Evolutionary conservation across 352 stramenopile genomes (phyloP).

Genomic region (Lagenidium sp.): DNA sequence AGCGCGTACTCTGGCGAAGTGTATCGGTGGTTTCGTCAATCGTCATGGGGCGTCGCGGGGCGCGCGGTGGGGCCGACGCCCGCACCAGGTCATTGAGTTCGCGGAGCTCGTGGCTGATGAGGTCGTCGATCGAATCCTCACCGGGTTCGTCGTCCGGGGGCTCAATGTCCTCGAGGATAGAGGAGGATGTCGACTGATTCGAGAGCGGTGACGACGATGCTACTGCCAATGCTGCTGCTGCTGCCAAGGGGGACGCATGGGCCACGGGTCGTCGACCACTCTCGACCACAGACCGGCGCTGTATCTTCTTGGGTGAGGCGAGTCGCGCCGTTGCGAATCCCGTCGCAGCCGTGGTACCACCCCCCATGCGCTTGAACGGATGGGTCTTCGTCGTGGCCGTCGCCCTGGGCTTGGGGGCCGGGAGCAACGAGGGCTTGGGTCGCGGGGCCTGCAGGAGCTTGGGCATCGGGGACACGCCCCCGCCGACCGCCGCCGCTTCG

Average conservation of each 20-base stretch:
- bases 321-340: background rate
- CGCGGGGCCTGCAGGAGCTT: constrained; percentile 29
- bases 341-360: background rate
- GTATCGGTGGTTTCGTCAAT: constrained; percentile 18
- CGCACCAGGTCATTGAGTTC: constrained; percentile 30
- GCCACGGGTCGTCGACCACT: no score
- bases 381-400: background rate
- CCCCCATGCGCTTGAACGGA: no score
- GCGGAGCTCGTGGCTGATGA: constrained; percentile 33
- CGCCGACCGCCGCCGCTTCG: no score
- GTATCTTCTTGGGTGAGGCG: background rate
- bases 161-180: no score
- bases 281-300: background rate
- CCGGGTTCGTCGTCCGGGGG: background rate
- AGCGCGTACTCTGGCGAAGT: constrained; percentile 26
- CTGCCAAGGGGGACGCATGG: no score
- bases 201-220: constrained; percentile 5
- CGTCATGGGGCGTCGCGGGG: constrained; percentile 9
- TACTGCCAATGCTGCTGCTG: no score
- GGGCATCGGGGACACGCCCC: constrained; percentile 34
- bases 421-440: constrained; percentile 27
- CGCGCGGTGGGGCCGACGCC: constrained; percentile 3
- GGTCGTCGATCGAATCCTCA: constrained; percentile 4
- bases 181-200: no score
- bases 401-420: background rate